Percentiles rank a stretch among this genome's conserved stretches.
These are phyloP conservation scores for Oidiodendron maius DNA, from an alignment of 495 filamentous ascomycete species.

Conservation along the genomic window DNA sequence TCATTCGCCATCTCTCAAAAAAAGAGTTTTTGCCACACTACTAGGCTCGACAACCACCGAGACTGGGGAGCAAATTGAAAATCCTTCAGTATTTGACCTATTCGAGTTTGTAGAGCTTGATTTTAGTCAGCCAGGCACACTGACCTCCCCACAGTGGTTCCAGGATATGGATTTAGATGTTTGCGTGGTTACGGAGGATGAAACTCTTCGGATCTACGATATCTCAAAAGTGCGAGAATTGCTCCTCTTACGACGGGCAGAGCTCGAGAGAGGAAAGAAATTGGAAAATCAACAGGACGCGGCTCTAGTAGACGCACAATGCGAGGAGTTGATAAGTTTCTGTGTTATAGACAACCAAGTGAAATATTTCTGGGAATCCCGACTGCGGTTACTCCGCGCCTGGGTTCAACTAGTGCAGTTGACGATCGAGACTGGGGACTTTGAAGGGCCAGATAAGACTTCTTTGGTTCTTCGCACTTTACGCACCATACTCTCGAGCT, in stretches of 20 bases:
- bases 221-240: slow-evolving; percentile 60
- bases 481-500: slow-evolving; percentile 77
- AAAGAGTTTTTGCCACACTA: slow-evolving; percentile 71
- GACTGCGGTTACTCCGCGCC: slow-evolving; percentile 59
- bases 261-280: slow-evolving; percentile 42
- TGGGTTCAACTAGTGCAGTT: slow-evolving; percentile 81
- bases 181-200: slow-evolving; percentile 47
- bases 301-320: slow-evolving; percentile 51
- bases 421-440: slow-evolving; percentile 69
- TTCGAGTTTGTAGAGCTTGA: slow-evolving; percentile 85
- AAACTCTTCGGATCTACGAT: slow-evolving; percentile 47
- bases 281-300: slow-evolving; percentile 51
- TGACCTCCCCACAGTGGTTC: slow-evolving; percentile 47
- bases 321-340: slow-evolving; percentile 45
- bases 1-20: slow-evolving; percentile 66
- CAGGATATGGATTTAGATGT: slow-evolving; percentile 54
- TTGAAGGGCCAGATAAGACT: slow-evolving; percentile 59
- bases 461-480: slow-evolving; percentile 78
- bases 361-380: slow-evolving; percentile 49
- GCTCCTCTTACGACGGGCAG: slow-evolving; percentile 45
- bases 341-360: slow-evolving; percentile 60
- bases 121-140: slow-evolving; percentile 37
- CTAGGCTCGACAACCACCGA: slow-evolving; percentile 65
- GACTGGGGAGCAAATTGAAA: slow-evolving; percentile 52
- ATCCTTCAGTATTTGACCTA: slow-evolving; percentile 80